phyloP scores from a whole-genome alignment of 2,329 filamentous ascomycete species.

The Cyphellophora attinorum region DNA sequence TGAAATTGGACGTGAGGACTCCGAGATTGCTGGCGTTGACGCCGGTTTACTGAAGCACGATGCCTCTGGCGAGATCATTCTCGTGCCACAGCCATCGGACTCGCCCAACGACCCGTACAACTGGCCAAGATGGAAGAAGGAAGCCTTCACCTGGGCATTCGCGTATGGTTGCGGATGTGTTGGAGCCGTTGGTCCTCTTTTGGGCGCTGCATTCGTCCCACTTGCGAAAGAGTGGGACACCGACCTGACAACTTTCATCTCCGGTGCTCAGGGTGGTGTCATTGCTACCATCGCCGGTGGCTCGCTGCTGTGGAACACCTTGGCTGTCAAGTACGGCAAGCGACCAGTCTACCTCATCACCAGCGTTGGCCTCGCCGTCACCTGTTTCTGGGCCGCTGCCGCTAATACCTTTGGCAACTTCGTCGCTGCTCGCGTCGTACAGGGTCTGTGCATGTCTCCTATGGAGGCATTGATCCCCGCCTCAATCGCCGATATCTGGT shows the following conservation, averaged over 20 bases:
- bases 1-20: constrained; percentile 12
- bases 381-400: constrained; percentile 9
- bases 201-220: constrained; percentile 10
- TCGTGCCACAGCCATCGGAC: constrained; percentile 14
- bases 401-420: constrained; percentile 7
- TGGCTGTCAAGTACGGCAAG: constrained; percentile 15
- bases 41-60: constrained; percentile 25
- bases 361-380: constrained; percentile 7
- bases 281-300: constrained; percentile 28
- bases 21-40: constrained; percentile 17
- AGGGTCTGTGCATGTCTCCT: constrained; percentile 26
- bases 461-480: constrained; percentile 31
- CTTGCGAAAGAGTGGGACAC: constrained; percentile 7
- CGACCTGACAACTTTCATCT: constrained; percentile 11
- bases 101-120: constrained; percentile 15
- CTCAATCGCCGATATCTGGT: constrained; percentile 34
- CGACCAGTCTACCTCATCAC: constrained; percentile 12
- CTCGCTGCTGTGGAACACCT: constrained; percentile 22
- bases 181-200: constrained; percentile 18
- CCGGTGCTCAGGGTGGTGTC: constrained; percentile 26
- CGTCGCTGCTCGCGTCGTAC: constrained; percentile 11
- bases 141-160: constrained; percentile 28
- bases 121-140: constrained; percentile 12
- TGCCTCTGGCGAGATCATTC: constrained; percentile 15
- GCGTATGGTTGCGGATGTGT: constrained; percentile 31